Base-by-base conservation (phyloP, 306 rosid genomes). In the Trifolium dubium region DNA sequence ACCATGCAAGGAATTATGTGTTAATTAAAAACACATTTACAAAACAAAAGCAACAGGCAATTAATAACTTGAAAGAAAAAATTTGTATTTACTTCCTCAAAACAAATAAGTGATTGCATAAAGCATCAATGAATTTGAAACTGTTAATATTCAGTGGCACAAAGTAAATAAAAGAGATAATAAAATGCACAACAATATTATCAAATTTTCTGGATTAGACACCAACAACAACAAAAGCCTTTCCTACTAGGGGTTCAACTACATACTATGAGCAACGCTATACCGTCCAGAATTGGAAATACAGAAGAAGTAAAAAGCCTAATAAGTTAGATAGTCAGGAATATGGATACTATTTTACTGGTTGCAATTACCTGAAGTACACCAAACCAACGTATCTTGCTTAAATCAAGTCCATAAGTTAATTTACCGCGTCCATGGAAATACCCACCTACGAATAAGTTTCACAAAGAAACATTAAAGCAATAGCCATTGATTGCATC, bases 341-440 rank as follows among this genome's bases (percentile, higher is more conserved):
- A 44, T 14, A 76, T 47, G 4, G 78, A 50, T 28, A 43, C 70
- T 28, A 53, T 64, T 75, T 75, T 54, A 56, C 18, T 6, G 61
- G 67, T 51, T 76, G 59, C 15, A 66, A 69, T 18, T 73, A 90
- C 93, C 93, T 90, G 96, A 30, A 90, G 83, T 66, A 88, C 85
- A 73, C 96, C 96, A 67, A 88, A 74, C 93, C 89, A 88, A 64
- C 96, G 93, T 30, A 87, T 73, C 79, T 77, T 88, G 79, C 56
- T 65, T 63, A 90, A 85, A 80, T 88, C 93, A 83, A 90, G 86
- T 78, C 93, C 96, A 80, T 86, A 88, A 34, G 93, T 85, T 78
- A 90, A 84, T 74, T 86, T 14, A 10, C 79, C 64, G 4, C 81
- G 81, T 32, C 96, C 96, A 40, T 90, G 96, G 86, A 90, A 88